Evolutionary conservation across 306 rosid species (phyloP), one percentile per base, ranked within the genome.

Genomic region (Glycine latifolia): DNA sequence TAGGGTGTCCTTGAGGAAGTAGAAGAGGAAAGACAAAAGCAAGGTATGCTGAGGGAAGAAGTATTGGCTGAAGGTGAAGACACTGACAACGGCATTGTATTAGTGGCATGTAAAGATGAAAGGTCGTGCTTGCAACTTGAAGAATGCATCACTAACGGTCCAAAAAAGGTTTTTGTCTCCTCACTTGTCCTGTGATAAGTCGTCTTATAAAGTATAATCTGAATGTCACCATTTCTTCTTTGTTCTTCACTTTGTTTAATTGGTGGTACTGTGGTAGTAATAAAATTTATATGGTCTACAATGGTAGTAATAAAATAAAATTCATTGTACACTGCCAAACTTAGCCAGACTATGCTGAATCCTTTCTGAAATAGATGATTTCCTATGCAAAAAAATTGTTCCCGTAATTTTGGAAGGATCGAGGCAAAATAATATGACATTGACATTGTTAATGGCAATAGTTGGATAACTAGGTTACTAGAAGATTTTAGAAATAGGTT

Each of bases 101-200:
- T 95, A 68, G 97, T 95, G 86, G 97, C 94, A 49, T 93, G 99
- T 86, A 95, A 95, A 89, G 99, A 93, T 88, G 99, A 95, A 83
- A 89, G 90, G 81, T 93, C 97, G 1, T 89, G 99, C 91, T 83
- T 95, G 89, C 98, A 95, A 87, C 94, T 95, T 54, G 97, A 95
- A 83, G 94, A 90, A 77, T 86, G 94, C 89, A 90, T 91, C 75
- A 81, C 79, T 74, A 88, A 81, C 66, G 71, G 88, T 84, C 88
- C 93, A 3, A 88, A 89, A 53, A 86, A 91, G 98, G 99, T 95
- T 82, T 53, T 63, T 5, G 3, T 41, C 13, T 6, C 50, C 35
- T 26, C 69, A 43, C 74, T 37, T 60, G 33, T 41, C 52, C 65
- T 31, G 3, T n/a, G 5, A 59, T 78, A 67, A 53, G 58, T 62